Percentiles rank a stretch among this genome's conserved stretches.
These are phyloP conservation scores for Adansonia madagascariensis DNA, from an alignment of 441 rosid species.

Conservation along the genomic window DNA sequence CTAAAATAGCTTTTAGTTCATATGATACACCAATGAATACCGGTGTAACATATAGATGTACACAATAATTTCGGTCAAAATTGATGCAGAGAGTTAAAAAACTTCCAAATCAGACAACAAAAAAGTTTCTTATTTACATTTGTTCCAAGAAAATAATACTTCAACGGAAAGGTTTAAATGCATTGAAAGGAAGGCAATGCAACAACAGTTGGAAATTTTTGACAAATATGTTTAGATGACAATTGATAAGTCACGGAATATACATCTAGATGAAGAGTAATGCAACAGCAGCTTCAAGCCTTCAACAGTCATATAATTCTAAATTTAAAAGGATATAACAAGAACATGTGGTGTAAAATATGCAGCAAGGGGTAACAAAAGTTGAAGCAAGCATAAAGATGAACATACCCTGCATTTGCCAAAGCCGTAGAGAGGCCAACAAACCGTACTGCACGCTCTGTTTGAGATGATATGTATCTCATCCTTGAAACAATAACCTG, in stretches of 20 bases:
- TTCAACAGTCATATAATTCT: background rate
- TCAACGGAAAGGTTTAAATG: slow-evolving; percentile 14
- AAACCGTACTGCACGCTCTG: slow-evolving; percentile 90
- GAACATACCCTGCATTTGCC: slow-evolving; percentile 92
- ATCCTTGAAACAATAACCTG: slow-evolving; percentile 99
- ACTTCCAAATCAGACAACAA: background rate
- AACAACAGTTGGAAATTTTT: background rate
- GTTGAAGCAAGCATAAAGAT: slow-evolving; percentile 18
- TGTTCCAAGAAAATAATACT: slow-evolving; percentile 8
- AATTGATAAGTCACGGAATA: background rate
- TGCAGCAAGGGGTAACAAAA: slow-evolving; percentile 20
- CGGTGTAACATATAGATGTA: background rate
- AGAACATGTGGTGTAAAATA: background rate
- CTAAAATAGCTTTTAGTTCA: slow-evolving; percentile 5
- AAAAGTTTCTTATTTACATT: background rate
- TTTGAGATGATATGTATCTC: slow-evolving; percentile 99
- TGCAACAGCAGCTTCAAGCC: slow-evolving; percentile 13
- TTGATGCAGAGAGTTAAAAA: background rate
- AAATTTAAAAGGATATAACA: slow-evolving; percentile 20
- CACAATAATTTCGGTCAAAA: background rate
- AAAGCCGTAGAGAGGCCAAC: slow-evolving; percentile 98
- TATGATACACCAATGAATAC: background rate
- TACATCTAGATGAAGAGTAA: background rate
- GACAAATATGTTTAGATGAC: background rate
- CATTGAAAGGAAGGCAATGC: background rate